Conservation (phyloP, 1,284 basidiomycete species). For the Apiotrichum brassicae region DNA sequence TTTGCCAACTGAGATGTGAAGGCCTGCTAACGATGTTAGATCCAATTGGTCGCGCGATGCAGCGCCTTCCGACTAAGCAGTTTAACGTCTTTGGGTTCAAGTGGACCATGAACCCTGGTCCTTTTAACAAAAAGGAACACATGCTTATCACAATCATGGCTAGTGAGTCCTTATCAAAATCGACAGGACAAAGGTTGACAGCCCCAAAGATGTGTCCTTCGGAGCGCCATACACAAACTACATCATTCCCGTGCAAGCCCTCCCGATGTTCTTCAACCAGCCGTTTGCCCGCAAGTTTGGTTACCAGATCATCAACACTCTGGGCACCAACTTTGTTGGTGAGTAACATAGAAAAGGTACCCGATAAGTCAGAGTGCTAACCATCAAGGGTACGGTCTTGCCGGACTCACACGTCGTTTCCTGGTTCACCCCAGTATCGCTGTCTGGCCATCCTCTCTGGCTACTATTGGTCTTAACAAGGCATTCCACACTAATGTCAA, state of each 20-base stretch:
- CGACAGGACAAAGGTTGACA: slow-evolving; percentile 18
- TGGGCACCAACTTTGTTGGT: slow-evolving; percentile 51
- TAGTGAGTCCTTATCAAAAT: slow-evolving; percentile 39
- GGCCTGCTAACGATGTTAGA: slow-evolving; percentile 3
- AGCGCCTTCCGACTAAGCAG: slow-evolving; percentile 1
- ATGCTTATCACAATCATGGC: slow-evolving; percentile 34
- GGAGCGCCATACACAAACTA: slow-evolving; percentile 32
- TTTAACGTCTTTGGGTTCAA: slow-evolving; percentile 17
- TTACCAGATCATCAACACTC: slow-evolving; percentile 34
- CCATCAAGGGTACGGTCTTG: slow-evolving; percentile 47
- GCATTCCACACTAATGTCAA: slow-evolving; percentile 32
- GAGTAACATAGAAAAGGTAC: neutral
- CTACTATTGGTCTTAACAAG: slow-evolving; percentile 45
- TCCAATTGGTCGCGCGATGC: slow-evolving; percentile 21
- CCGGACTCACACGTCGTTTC: slow-evolving; percentile 47
- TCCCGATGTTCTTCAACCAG: slow-evolving; percentile 33
- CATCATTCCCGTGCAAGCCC: slow-evolving; percentile 32
- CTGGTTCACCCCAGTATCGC: slow-evolving; percentile 46
- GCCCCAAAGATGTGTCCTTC: slow-evolving; percentile 23
- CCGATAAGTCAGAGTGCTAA: neutral
- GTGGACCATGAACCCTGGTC: slow-evolving; percentile 41
- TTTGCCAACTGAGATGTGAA: neutral
- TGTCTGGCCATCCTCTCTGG: slow-evolving; percentile 45
- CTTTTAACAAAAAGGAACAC: slow-evolving; percentile 46
- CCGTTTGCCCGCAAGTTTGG: slow-evolving; percentile 39